Evolutionary conservation across 805 yeast species (phyloP), one percentile per base, ranked within the genome.

Genomic region (Hanseniaspora mollemarum): DNA sequence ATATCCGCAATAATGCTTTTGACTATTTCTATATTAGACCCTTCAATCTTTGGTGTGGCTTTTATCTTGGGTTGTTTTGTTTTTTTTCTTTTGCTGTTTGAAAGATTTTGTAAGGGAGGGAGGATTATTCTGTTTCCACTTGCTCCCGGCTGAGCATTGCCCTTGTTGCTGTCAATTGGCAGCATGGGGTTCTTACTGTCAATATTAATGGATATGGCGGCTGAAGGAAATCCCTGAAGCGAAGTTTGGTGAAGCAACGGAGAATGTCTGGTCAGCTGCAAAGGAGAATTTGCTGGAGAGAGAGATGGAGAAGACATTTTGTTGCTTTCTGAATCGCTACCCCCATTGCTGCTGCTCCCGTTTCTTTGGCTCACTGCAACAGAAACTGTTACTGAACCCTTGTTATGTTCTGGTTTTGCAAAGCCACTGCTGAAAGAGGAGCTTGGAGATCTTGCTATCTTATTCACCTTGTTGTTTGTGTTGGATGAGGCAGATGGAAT

Each of bases 1-100:
- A 58, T 49, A 38, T 61, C 65, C 13, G 55, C 54, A 12, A 62
- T 59, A 3, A 60, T 55, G 1, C 56, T 53, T 45, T 58, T 59
- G 19, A 61, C 56, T 19, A 59, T 52, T 39, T 62, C 66, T 5
- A 51, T 36, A 32, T 36, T 44, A 2, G 43, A 36, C 3, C 51
- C 51, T 24, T 51, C 37, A 22, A 37, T 13, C 16, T 43, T 19
- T 33, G 37, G 2, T 31, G 39, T 24, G 12, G 24, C 31, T 28
- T 12, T 9, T 29, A 18, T 37, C 35, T 24, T 53, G 52, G 35
- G 43, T 43, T 35, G 46, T 53, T 39, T 15, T 29, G 13, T 22
- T 38, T 28, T 28, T 28, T 7, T 21, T 25, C n/a, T 2, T n/a
- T 44, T 44, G 12, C 9, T 28, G 21, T 29, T 46, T 22, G 29